A percentile compares a stretch with the other conserved stretches of the same genome.
phyloP scores from a whole-genome alignment of 1,284 basidiomycete genomes.

The Rhodotorula sp. region DNA sequence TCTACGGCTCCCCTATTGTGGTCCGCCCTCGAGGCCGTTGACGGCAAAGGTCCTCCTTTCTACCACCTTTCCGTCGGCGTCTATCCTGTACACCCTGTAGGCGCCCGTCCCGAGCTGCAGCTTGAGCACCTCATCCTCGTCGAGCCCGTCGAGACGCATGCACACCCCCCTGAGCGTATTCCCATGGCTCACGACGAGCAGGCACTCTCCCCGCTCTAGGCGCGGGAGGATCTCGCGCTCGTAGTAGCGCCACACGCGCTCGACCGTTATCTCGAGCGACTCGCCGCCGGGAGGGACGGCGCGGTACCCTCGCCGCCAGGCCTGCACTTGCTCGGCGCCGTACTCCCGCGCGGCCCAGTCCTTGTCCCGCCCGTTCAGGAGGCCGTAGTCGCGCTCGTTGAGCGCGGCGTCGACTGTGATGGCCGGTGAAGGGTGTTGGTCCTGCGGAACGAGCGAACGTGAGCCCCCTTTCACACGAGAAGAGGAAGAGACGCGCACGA shows the following conservation, averaged over 20 bases:
- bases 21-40: constrained; percentile 15
- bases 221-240: constrained; percentile 2
- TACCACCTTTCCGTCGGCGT: constrained; percentile 7
- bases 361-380: constrained; percentile 22
- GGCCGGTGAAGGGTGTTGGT: background rate
- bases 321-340: constrained; percentile 17
- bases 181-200: constrained; percentile 15
- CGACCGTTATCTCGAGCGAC: constrained; percentile 6
- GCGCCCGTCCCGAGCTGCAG: constrained; percentile 23
- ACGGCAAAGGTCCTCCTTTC: constrained; percentile 7
- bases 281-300: constrained; percentile 15
- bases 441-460: too few species aligned
- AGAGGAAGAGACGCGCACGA: background rate
- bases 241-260: constrained; percentile 18
- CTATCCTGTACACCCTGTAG: constrained; percentile 15
- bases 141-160: constrained; percentile 22
- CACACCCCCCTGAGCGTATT: constrained; percentile 25
- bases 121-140: constrained; percentile 9
- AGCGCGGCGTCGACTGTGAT: background rate
- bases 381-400: constrained; percentile 26
- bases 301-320: constrained; percentile 14
- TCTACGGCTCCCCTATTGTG: background rate
- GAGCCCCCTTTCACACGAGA: too few species aligned
- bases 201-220: constrained; percentile 3
- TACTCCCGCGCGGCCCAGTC: constrained; percentile 3